These are phyloP conservation scores for Phlebiopsis flavidoalba DNA, from an alignment of 768 basidiomycete genomes.

Conservation along the genomic window DNA sequence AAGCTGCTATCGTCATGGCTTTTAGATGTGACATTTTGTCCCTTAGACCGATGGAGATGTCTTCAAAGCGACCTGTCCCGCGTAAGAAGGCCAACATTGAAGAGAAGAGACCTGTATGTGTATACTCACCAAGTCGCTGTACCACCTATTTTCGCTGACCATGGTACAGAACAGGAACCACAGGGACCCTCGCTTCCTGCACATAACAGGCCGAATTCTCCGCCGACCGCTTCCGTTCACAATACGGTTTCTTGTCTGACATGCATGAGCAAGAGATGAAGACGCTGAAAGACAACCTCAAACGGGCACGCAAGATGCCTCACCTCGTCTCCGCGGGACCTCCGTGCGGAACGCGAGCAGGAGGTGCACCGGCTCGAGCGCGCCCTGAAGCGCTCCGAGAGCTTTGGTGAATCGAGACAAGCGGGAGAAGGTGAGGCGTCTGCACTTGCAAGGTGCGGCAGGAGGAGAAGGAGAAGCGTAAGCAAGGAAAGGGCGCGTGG, in stretches of 20 bases:
- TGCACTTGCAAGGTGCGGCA: constrained; percentile 45
- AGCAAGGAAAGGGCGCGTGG: constrained; percentile 78
- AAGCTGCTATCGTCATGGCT: background rate
- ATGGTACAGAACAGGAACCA: constrained; percentile 46
- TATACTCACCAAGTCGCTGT: background rate
- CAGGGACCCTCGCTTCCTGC: constrained; percentile 84
- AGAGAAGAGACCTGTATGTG: constrained; percentile 54
- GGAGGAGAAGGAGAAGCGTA: constrained; percentile 60
- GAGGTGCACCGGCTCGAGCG: constrained; percentile 69
- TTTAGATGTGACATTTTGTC: background rate
- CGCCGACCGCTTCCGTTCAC: constrained; percentile 54
- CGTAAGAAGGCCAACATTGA: constrained; percentile 69
- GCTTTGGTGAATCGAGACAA: constrained; percentile 68
- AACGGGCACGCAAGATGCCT: constrained; percentile 64
- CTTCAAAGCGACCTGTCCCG: constrained; percentile 81
- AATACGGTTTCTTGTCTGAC: constrained; percentile 72
- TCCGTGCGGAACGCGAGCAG: constrained; percentile 53
- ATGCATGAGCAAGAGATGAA: constrained; percentile 61
- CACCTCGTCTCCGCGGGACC: constrained; percentile 52
- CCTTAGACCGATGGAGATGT: constrained; percentile 70
- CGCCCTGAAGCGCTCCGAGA: constrained; percentile 74
- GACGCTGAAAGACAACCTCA: constrained; percentile 59
- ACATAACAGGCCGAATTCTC: constrained; percentile 67
- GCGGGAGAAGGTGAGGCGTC: constrained; percentile 64
- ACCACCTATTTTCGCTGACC: background rate